These are phyloP conservation scores for Cucumis melo DNA, from an alignment of 306 rosid species.

Conservation along the genomic window DNA sequence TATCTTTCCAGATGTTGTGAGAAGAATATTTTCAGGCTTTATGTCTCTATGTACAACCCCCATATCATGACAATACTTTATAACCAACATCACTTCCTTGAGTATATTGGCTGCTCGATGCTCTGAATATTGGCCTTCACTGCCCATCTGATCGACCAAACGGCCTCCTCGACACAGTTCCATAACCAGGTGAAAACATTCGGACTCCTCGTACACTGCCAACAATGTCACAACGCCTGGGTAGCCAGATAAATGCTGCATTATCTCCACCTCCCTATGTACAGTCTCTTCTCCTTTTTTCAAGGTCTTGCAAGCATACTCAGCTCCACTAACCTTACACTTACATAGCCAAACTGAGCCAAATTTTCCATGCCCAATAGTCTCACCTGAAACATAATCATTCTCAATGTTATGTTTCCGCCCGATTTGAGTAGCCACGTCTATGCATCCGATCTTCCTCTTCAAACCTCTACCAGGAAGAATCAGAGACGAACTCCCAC, in stretches of 20 bases:
- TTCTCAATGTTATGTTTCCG: conserved; percentile 84
- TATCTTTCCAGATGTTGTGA: conserved; percentile 60
- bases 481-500: conserved; percentile 64
- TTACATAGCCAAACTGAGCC: conserved; percentile 78
- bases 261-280: conserved; percentile 96
- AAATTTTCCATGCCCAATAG: conserved; percentile 86
- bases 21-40: conserved; percentile 95
- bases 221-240: conserved; percentile 85
- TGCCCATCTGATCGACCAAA: conserved; percentile 58
- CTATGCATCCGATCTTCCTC: conserved; percentile 97
- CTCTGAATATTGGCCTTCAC: conserved; percentile 71
- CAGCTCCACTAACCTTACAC: conserved; percentile 55
- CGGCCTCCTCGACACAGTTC: conserved; percentile 92
- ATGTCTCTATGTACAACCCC: conserved; percentile 97
- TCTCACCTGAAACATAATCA: conserved; percentile 55
- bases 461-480: conserved; percentile 77
- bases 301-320: conserved; percentile 83
- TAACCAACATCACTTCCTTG: conserved; percentile 89
- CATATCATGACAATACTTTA: conserved; percentile 98
- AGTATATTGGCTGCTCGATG: conserved; percentile 68
- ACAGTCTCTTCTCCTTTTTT: conserved; percentile 91
- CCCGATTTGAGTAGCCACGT: conserved; percentile 89
- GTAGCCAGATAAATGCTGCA: conserved; percentile 98
- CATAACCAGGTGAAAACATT: conserved; percentile 91
- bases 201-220: conserved; percentile 86